A percentile compares a stretch with the other conserved stretches of the same genome.
Conservation (phyloP, 257 asterid species). For the Solanum piurae region DNA sequence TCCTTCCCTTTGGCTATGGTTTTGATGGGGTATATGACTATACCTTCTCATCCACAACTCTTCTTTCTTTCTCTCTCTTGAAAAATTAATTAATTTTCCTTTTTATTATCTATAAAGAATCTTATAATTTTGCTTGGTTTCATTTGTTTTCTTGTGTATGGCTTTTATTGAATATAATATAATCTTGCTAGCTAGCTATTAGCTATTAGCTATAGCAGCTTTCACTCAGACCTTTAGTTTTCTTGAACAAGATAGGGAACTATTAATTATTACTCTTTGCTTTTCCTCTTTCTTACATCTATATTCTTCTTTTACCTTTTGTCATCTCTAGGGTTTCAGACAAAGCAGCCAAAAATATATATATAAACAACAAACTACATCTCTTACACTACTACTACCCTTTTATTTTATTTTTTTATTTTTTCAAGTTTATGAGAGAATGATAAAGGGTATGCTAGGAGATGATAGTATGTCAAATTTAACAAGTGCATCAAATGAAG, state of each 20-base stretch:
- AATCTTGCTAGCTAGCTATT: conserved; percentile 25
- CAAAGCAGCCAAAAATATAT: not conserved
- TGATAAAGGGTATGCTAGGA: conserved; percentile 18
- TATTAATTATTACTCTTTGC: not conserved
- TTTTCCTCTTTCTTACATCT: not conserved
- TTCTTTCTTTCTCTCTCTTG: conserved; percentile 19
- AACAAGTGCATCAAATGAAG: conserved; percentile 63
- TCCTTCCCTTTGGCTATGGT: conserved; percentile 41
- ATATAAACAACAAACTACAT: not conserved
- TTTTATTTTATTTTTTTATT: not conserved
- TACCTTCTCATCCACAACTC: conserved; percentile 64
- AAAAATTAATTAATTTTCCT: not conserved
- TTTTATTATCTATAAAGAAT: conserved; percentile 3
- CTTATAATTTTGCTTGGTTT: conserved; percentile 5
- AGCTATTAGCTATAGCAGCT: conserved; percentile 28
- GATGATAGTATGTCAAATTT: conserved; percentile 57
- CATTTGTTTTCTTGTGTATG: conserved; percentile 44
- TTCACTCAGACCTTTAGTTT: conserved; percentile 37
- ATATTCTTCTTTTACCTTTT: conserved; percentile 10
- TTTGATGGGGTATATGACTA: conserved; percentile 33
- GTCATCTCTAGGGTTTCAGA: not conserved
- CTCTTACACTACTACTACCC: not conserved
- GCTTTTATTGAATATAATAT: conserved; percentile 22
- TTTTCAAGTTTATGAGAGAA: not conserved
- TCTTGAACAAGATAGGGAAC: conserved; percentile 1